Evolutionary conservation across 768 basidiomycete species (phyloP).

Genomic region (Calocybe gangraenosa): DNA sequence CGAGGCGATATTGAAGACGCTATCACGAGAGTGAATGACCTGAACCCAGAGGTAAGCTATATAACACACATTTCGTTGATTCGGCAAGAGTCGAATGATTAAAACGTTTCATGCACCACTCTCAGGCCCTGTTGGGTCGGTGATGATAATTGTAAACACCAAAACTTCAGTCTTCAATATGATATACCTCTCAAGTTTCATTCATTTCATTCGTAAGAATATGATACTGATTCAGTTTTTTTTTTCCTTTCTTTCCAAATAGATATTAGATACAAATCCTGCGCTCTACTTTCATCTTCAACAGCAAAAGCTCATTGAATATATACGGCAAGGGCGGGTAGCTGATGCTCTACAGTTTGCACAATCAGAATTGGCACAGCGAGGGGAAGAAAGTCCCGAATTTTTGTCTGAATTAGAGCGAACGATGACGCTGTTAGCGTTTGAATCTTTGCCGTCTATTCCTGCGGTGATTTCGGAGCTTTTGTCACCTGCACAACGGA

Average conservation of each 20-base stretch:
- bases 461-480: slow-evolving; percentile 74
- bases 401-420: slow-evolving; percentile 89
- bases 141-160: slow-evolving; percentile 75
- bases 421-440: slow-evolving; percentile 91
- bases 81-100: slow-evolving; percentile 59
- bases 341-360: slow-evolving; percentile 86
- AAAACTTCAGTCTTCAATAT: slow-evolving; percentile 98
- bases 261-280: slow-evolving; percentile 97
- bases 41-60: slow-evolving; percentile 89
- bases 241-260: slow-evolving; percentile 16
- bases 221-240: slow-evolving; percentile 19
- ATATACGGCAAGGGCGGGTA: slow-evolving; percentile 79
- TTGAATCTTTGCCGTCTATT: slow-evolving; percentile 57
- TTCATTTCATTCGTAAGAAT: too few relatives aligned
- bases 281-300: slow-evolving; percentile 93
- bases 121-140: slow-evolving; percentile 72
- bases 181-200: too few relatives aligned
- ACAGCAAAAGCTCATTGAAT: slow-evolving; percentile 94
- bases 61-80: slow-evolving; percentile 8
- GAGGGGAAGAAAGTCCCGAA: slow-evolving; percentile 92
- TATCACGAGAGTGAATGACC: slow-evolving; percentile 90
- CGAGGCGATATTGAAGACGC: slow-evolving; percentile 94
- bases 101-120: slow-evolving; percentile 98
- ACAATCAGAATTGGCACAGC: slow-evolving; percentile 88
- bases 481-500: slow-evolving; percentile 79